Base-by-base conservation (phyloP, 2,329 filamentous ascomycete genomes). In the Zarea fungicola region DNA sequence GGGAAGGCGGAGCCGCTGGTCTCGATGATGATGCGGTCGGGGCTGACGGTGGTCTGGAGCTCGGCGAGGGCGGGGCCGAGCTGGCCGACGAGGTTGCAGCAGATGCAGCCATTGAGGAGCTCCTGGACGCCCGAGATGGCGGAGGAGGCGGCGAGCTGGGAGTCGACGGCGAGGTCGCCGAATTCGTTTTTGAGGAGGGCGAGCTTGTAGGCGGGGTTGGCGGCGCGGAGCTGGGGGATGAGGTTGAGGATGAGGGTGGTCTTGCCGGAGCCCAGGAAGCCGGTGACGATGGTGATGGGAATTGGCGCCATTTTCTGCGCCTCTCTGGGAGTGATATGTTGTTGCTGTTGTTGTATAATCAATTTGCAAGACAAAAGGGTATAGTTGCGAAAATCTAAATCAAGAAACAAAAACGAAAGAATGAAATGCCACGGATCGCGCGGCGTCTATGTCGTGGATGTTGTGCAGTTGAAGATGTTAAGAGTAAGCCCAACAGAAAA, bases 171-270 rank as follows among this genome's bases (percentile, higher is more conserved):
- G 35, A 99, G 71, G 65, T 97, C 91, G 63, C 93, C 93, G 67
- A 96, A 97, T 71, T 99, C 93, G 70, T 99, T 99, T 67, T 99
- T 99, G 48, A 99, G 80, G 14, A 99, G 83, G 2, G 92, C 93
- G 55, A 99, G 87, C 50, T 85, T 87, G 80, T 99, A 97, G 55
- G 64, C 56, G 2, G 81, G 79, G 65, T 83, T 85, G 46, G 78
- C 70, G n/a, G 84, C 83, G 60, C 73, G 79, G 13, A 99, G 84
- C 72, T 99, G 93, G 0, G 91, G 90, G 56, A 97, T 79, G 11
- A 99, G 85, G 68, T 93, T 93, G 54, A 99, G 84, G 55, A 99
- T 90, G 51, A 99, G 78, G 2, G 93, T 97, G 2, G 93, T 99
- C 72, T 97, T 97, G 51, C 93, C 93, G 8, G 89, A 92, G 62